Base-by-base conservation (phyloP, 1,284 basidiomycete genomes). In the Cryptococcus sp. region DNA sequence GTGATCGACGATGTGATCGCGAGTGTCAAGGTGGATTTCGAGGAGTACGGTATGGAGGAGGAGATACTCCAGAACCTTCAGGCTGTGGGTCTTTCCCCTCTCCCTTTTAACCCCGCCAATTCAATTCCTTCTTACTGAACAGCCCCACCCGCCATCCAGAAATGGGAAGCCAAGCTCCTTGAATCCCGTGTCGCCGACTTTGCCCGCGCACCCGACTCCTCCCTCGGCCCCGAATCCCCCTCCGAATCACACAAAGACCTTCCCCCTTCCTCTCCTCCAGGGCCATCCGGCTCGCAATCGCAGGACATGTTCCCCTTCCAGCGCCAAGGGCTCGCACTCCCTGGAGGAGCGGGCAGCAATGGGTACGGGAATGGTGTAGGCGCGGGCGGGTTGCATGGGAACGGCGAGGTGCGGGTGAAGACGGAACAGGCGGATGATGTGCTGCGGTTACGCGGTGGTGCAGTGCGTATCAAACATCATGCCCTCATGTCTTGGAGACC, bases 1-100 rank as follows among this genome's bases (percentile, higher is more conserved):
- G 90, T 98, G 79, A 98, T 98, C 79, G 92, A 97, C 84, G 92
- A 97, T 80, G 94, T 98, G 62, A 88, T 98, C 70, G 80, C 81
- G 43, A 82, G 84, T 68, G 90, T 95, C 79, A 90, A 90, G 77
- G 82, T 86, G 75, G 95, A 98, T 78, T 98, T 98, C 79, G 94
- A 98, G 74, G 93, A 96, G 77, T 94, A 91, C 75, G 95, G 94
- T 54, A 89, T 98, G 63, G 83, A 87, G 72, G 91, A 97, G 76
- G 90, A 93, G 38, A 87, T 98, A 53, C 80, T 98, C 53, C 86
- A 87, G 66, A 87, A 91, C 57, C 80, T 98, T 55, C 91, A 95
- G 79, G 82, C 84, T 63, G 91, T 94, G 79, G 82, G 89, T 69
- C 12, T 38, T 46, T 28, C 38, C 28, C 40, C 36, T 47, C 12